Conservation (phyloP, 257 asterid genomes). For the Rhazya stricta region DNA sequence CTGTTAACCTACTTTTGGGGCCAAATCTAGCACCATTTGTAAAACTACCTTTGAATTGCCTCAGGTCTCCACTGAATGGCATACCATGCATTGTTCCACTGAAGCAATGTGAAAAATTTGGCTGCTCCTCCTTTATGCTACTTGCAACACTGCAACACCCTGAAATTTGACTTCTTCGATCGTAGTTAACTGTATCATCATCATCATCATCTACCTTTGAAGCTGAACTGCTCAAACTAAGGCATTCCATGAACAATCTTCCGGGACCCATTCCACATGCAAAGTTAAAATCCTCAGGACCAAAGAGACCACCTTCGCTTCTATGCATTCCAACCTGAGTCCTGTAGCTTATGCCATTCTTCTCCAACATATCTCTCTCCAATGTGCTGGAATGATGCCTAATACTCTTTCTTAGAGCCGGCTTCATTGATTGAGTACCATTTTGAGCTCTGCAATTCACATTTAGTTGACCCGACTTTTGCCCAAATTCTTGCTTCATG, state of each 20-base stretch:
- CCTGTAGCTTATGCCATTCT: constrained; percentile 21
- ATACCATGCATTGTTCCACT: constrained; percentile 24
- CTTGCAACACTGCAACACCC: constrained; percentile 42
- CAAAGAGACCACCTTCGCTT: constrained; percentile 45
- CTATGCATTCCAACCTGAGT: constrained; percentile 28
- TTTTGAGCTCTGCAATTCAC: constrained; percentile 20
- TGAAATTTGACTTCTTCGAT: constrained; percentile 56
- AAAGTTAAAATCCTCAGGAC: constrained; percentile 60
- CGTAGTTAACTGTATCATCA: constrained; percentile 40
- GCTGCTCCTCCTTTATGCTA: constrained; percentile 35
- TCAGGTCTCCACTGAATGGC: constrained; percentile 23
- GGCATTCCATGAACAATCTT: constrained; percentile 67
- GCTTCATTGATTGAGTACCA: constrained; percentile 21
- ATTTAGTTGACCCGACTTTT: constrained; percentile 25
- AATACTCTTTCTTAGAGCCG: constrained; percentile 30
- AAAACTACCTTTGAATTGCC: constrained; percentile 23
- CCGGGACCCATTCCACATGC: constrained; percentile 82
- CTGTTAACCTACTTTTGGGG: constrained; percentile 37
- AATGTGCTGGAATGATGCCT: constrained; percentile 21
- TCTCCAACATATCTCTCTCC: constrained; percentile 29
- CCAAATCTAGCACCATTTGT: constrained; percentile 27
- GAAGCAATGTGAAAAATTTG: constrained; percentile 22
- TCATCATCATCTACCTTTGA: constrained; percentile 45
- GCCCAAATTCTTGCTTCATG: constrained; percentile 28
- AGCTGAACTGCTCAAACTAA: constrained; percentile 56